Evolutionary conservation across 2,329 filamentous ascomycete species (phyloP).

Genomic region (Cercospora brassicicola): DNA sequence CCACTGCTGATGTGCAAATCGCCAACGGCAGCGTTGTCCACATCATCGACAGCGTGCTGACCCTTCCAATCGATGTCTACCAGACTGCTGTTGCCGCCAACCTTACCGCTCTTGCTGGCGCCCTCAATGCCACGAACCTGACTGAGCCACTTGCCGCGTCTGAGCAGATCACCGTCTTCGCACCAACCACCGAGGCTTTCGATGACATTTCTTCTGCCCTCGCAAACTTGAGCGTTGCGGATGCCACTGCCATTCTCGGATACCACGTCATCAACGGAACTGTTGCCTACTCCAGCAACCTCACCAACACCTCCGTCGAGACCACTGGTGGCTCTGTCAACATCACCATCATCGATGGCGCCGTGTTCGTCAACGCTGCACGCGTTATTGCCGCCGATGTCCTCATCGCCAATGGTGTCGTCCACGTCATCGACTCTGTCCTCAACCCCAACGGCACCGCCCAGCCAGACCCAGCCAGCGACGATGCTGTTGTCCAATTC

Average conservation of each 20-base stretch:
- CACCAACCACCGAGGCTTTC: conserved; percentile 62
- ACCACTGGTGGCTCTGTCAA: conserved; percentile 45
- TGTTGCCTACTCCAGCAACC: conserved; percentile 53
- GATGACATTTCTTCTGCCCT: conserved; percentile 56
- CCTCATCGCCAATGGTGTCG: conserved; percentile 48
- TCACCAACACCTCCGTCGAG: conserved; percentile 43
- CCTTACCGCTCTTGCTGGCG: conserved; percentile 46
- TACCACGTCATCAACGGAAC: conserved; percentile 64
- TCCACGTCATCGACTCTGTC: conserved; percentile 58
- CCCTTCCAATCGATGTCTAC: conserved; percentile 40
- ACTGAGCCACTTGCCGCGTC: conserved; percentile 45
- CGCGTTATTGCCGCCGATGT: conserved; percentile 45
- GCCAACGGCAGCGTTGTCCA: conserved; percentile 46
- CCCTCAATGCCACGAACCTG: conserved; percentile 44
- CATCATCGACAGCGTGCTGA: conserved; percentile 49
- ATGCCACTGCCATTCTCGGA: conserved; percentile 56
- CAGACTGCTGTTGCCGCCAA: conserved; percentile 26
- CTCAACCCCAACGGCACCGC: conserved; percentile 57
- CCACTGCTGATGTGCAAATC: conserved; percentile 42
- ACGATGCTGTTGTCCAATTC: conserved; percentile 53
- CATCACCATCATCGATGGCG: conserved; percentile 42
- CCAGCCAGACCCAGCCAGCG: conserved; percentile 46
- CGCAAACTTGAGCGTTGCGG: conserved; percentile 47
- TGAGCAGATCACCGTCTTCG: conserved; percentile 63
- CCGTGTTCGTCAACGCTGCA: conserved; percentile 49